phyloP scores from a whole-genome alignment of 768 basidiomycete genomes.

The Lanmaoa pseudosensibilis region DNA sequence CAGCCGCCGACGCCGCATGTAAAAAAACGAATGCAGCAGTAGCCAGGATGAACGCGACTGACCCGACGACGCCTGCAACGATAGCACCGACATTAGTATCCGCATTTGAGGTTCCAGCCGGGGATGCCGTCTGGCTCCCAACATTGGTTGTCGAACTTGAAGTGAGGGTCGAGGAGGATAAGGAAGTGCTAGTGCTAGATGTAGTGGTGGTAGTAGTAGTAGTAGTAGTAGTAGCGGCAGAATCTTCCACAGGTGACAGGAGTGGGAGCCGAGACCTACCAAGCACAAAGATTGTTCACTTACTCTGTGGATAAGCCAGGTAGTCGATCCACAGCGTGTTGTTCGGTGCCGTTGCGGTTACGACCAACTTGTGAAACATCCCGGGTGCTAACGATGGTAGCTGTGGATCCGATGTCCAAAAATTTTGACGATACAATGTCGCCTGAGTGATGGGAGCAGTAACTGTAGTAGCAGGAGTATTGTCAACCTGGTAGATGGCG shows the following conservation, averaged over 20 bases:
- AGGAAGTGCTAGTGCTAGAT: not conserved
- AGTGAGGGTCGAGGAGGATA: not conserved
- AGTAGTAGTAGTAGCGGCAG: not conserved
- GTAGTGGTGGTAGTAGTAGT: too few species aligned
- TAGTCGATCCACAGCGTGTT: not conserved
- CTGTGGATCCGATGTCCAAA: not conserved
- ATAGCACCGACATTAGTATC: not conserved
- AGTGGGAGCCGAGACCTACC: not conserved
- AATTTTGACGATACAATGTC: not conserved
- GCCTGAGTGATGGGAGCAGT: not conserved
- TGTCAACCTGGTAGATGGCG: slow-evolving; percentile 3
- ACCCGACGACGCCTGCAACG: not conserved
- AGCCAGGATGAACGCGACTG: not conserved
- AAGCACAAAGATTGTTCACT: not conserved
- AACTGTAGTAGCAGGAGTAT: not conserved
- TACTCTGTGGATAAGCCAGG: not conserved
- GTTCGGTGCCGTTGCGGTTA: not conserved
- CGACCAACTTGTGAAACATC: not conserved
- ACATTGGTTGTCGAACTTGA: not conserved
- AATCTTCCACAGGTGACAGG: not conserved
- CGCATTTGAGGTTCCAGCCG: not conserved
- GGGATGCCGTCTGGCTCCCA: not conserved
- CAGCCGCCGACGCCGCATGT: not conserved
- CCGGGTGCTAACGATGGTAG: not conserved
- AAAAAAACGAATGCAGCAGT: not conserved